phyloP scores from a whole-genome alignment of 371 early-diverging fungal genomes.

The Phascolomyces articulosus region DNA sequence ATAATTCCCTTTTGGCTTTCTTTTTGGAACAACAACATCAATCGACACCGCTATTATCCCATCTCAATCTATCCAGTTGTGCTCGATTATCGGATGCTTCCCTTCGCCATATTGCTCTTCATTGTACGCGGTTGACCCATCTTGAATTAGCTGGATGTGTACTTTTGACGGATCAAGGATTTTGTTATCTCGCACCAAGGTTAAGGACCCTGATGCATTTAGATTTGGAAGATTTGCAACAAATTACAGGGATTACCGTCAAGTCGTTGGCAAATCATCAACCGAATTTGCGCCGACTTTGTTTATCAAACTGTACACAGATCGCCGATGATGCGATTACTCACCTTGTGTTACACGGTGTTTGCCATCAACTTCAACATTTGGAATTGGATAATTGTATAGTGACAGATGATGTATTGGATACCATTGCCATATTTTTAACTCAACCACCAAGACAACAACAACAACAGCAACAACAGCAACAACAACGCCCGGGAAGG shows the following conservation, averaged over 20 bases:
- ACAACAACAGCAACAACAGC: constrained; percentile 10
- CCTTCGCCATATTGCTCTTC: constrained; percentile 38
- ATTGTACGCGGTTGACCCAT: constrained; percentile 40
- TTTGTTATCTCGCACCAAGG: constrained; percentile 43
- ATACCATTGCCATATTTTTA: constrained; percentile 30
- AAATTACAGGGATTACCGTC: constrained; percentile 53
- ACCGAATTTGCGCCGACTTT: constrained; percentile 36
- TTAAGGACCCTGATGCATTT: constrained; percentile 39
- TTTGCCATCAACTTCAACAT: constrained; percentile 32
- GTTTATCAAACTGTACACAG: constrained; percentile 59
- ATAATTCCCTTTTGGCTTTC: constrained; percentile 39
- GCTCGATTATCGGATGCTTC: constrained; percentile 46
- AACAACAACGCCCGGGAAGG: neutral
- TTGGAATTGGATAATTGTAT: constrained; percentile 45
- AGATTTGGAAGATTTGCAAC: constrained; percentile 58
- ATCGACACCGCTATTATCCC: constrained; percentile 22
- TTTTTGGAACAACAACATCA: constrained; percentile 18
- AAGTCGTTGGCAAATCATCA: constrained; percentile 47
- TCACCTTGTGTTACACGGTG: constrained; percentile 33
- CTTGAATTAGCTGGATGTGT: constrained; percentile 57
- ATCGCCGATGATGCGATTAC: constrained; percentile 48
- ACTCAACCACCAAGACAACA: constrained; percentile 7
- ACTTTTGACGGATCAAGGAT: constrained; percentile 51
- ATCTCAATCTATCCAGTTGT: constrained; percentile 56
- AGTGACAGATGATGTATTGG: constrained; percentile 37